Conservation (phyloP, 2,329 filamentous ascomycete species). For the Penicillium sp. region DNA sequence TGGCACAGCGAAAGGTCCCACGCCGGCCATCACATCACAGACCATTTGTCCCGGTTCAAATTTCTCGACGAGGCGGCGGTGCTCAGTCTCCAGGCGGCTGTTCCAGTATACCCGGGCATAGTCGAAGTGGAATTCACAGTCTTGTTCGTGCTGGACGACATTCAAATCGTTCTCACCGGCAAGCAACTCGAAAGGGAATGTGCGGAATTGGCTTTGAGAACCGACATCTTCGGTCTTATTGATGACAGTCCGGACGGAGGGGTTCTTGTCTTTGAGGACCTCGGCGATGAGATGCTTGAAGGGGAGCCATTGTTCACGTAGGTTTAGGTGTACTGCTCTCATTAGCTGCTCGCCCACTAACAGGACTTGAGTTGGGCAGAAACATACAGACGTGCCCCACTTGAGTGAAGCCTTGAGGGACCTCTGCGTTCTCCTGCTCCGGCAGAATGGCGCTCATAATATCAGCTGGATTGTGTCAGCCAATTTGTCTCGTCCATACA, state of each 20-base stretch:
- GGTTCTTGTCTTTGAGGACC: conserved; percentile 88
- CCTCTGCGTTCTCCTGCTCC: conserved; percentile 75
- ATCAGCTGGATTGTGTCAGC: conserved; percentile 61
- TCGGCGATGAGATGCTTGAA: conserved; percentile 87
- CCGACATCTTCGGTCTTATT: conserved; percentile 94
- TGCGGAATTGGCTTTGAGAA: conserved; percentile 81
- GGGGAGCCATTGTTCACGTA: conserved; percentile 78
- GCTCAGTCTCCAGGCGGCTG: conserved; percentile 85
- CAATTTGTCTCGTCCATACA: background rate
- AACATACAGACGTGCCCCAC: conserved; percentile 80
- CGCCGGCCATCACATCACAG: conserved; percentile 95
- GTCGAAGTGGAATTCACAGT: conserved; percentile 88
- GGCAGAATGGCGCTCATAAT: conserved; percentile 82
- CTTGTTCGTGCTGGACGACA: conserved; percentile 79
- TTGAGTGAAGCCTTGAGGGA: conserved; percentile 83
- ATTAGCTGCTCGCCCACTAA: conserved; percentile 10
- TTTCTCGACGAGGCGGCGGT: conserved; percentile 74
- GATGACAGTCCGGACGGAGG: conserved; percentile 81
- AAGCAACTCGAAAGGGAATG: conserved; percentile 90
- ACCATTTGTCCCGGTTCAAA: conserved; percentile 88
- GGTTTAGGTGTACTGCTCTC: conserved; percentile 78
- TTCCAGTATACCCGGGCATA: conserved; percentile 99
- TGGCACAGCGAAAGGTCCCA: conserved; percentile 92
- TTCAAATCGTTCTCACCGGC: conserved; percentile 80
- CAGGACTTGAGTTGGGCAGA: conserved; percentile 3